A percentile compares a stretch with the other conserved stretches of the same genome.
Evolutionary conservation across 805 yeast genomes (phyloP).

Genomic region (Yarrowia bubula): DNA sequence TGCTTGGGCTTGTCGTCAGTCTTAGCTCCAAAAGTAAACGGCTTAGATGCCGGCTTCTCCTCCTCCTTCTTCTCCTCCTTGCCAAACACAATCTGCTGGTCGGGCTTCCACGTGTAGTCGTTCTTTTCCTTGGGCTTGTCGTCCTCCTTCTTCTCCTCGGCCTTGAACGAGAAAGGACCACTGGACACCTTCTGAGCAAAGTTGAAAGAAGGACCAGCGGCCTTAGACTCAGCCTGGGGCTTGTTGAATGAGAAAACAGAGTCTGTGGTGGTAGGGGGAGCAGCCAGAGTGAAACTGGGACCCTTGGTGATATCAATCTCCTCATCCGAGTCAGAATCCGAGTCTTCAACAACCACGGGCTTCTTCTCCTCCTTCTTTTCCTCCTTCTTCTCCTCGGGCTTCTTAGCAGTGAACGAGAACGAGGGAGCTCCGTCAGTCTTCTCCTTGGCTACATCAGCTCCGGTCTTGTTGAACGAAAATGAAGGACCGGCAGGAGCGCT

Average conservation of each 20-base stretch:
- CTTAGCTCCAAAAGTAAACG: neutral
- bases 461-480: neutral
- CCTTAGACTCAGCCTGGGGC: neutral
- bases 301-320: slow-evolving; percentile 65
- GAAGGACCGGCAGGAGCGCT: neutral
- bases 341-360: slow-evolving; percentile 33
- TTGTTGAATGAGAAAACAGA: slow-evolving; percentile 49
- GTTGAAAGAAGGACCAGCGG: slow-evolving; percentile 31
- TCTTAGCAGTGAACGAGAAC: slow-evolving; percentile 34
- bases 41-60: slow-evolving; percentile 29
- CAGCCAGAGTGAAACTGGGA: slow-evolving; percentile 55
- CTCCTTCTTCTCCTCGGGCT: slow-evolving; percentile 35
- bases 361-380: slow-evolving; percentile 35
- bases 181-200: slow-evolving; percentile 28
- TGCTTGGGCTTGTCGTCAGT: slow-evolving; percentile 2
- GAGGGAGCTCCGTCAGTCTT: neutral
- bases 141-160: neutral
- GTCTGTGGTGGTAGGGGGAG: slow-evolving; percentile 50
- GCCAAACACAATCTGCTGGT: slow-evolving; percentile 38
- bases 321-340: slow-evolving; percentile 56
- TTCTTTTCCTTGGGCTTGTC: neutral
- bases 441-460: neutral
- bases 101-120: slow-evolving; percentile 38
- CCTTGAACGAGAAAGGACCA: slow-evolving; percentile 32
- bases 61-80: neutral